These are phyloP conservation scores for Buxus sempervirens DNA, from an alignment of 164 flowering plant genomes.

Conservation along the genomic window DNA sequence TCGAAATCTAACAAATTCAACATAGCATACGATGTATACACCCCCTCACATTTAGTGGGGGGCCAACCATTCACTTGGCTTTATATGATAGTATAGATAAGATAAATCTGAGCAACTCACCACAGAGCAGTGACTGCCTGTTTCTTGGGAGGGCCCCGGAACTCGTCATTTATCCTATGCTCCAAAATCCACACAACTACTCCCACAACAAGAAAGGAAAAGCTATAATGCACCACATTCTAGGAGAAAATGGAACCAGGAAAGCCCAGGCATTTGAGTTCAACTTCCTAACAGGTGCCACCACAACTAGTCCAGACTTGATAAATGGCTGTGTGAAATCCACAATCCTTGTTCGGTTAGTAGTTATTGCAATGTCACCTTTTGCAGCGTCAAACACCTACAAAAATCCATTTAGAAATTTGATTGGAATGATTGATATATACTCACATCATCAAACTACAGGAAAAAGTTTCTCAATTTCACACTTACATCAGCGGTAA, in stretches of 20 bases:
- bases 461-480: neutral
- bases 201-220: slow-evolving; percentile 60
- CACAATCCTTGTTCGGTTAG: slow-evolving; percentile 56
- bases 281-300: slow-evolving; percentile 52
- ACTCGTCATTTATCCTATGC: slow-evolving; percentile 56
- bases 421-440: neutral
- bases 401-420: slow-evolving; percentile 7
- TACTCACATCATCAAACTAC: neutral
- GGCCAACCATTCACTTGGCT: no score
- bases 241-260: slow-evolving; percentile 56
- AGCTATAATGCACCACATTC: slow-evolving; percentile 70
- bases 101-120: slow-evolving; percentile 22
- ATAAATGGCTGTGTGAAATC: slow-evolving; percentile 86
- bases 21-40: no score
- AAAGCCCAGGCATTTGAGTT: slow-evolving; percentile 72
- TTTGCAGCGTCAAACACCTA: slow-evolving; percentile 73
- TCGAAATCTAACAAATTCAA: no score
- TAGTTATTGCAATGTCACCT: slow-evolving; percentile 78
- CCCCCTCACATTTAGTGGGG: no score
- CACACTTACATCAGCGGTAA: slow-evolving; percentile 61
- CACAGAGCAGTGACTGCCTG: slow-evolving; percentile 52
- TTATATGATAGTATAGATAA: no score
- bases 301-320: slow-evolving; percentile 83
- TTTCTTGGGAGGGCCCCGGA: slow-evolving; percentile 57
- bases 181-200: slow-evolving; percentile 60